Evolutionary conservation across 1,284 basidiomycete genomes (phyloP).

Genomic region (Cystobasidium slooffiae): DNA sequence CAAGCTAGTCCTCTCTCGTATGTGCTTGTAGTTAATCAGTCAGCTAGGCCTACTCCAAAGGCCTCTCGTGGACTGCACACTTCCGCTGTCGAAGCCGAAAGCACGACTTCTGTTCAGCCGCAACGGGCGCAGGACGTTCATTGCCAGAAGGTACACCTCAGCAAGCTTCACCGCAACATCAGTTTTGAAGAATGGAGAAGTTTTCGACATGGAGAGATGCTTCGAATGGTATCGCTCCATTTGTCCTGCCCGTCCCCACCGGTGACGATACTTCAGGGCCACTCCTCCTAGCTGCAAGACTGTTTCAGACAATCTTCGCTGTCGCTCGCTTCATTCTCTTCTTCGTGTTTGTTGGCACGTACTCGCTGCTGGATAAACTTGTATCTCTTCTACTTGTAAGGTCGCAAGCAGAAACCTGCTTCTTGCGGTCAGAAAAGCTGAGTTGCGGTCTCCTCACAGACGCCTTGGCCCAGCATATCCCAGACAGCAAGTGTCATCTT

Average conservation of each 20-base stretch:
- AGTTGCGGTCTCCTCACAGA: neutral
- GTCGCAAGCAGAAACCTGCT: neutral
- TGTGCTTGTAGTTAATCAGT: too few species aligned
- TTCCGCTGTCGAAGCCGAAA: too few species aligned
- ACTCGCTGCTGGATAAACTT: neutral
- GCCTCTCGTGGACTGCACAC: too few species aligned
- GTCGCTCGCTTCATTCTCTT: slow-evolving; percentile 22
- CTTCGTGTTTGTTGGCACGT: neutral
- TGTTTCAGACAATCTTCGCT: slow-evolving; percentile 21
- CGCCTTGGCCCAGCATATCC: slow-evolving; percentile 1
- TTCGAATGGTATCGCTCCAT: slow-evolving; percentile 21
- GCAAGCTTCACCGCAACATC: neutral
- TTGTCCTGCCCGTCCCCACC: slow-evolving; percentile 33
- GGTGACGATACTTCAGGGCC: slow-evolving; percentile 11
- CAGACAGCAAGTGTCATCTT: neutral
- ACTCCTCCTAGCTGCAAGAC: slow-evolving; percentile 4
- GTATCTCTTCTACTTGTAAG: slow-evolving; percentile 12
- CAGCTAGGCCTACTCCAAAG: too few species aligned
- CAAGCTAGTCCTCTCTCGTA: too few species aligned
- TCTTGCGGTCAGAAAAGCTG: neutral
- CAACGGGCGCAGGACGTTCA: neutral
- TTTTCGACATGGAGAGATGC: slow-evolving; percentile 39
- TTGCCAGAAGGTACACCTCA: neutral
- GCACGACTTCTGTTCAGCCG: neutral
- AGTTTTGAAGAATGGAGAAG: slow-evolving; percentile 29